Percentiles rank a stretch among this genome's conserved stretches.
phyloP scores from a whole-genome alignment of 2,329 filamentous ascomycete species.

The Epichloe sp. region DNA sequence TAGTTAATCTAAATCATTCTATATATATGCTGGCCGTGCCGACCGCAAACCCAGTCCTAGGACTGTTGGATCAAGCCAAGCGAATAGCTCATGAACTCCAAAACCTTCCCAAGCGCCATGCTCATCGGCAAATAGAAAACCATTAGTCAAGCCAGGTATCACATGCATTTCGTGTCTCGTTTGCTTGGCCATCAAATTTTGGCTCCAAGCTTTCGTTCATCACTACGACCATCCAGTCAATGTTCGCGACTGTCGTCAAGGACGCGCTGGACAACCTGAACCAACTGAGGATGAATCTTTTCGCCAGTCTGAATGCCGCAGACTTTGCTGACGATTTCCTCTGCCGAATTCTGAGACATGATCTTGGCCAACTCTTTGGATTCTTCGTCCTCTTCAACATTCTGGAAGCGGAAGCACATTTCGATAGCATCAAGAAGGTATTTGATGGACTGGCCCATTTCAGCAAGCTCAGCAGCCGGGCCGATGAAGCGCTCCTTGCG shows the following conservation, averaged over 20 bases:
- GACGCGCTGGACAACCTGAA: slow-evolving; percentile 71
- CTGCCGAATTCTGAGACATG: slow-evolving; percentile 59
- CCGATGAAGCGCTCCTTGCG: slow-evolving; percentile 94
- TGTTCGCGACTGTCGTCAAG: slow-evolving; percentile 47
- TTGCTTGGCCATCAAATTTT: slow-evolving; percentile 4
- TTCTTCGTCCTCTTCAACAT: slow-evolving; percentile 85
- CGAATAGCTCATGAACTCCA: slow-evolving; percentile 6
- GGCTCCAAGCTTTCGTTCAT: background rate
- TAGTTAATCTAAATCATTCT: slow-evolving; percentile 4
- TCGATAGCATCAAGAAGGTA: slow-evolving; percentile 73
- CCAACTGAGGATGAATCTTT: slow-evolving; percentile 63
- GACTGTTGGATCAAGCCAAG: background rate
- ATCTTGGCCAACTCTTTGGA: slow-evolving; percentile 75
- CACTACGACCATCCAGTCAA: slow-evolving; percentile 19
- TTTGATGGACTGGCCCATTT: slow-evolving; percentile 59
- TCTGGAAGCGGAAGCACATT: slow-evolving; percentile 90
- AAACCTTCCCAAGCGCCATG: slow-evolving; percentile 11
- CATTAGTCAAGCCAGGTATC: background rate
- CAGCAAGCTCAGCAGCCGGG: slow-evolving; percentile 78
- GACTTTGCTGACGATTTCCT: slow-evolving; percentile 66
- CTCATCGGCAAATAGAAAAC: slow-evolving; percentile 5
- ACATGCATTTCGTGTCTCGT: slow-evolving; percentile 6
- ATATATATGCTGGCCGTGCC: slow-evolving; percentile 5
- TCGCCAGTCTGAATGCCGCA: slow-evolving; percentile 68
- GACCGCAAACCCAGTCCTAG: background rate